Base-by-base conservation (phyloP, 148 eudicot genomes). In the Spergularia marina region DNA sequence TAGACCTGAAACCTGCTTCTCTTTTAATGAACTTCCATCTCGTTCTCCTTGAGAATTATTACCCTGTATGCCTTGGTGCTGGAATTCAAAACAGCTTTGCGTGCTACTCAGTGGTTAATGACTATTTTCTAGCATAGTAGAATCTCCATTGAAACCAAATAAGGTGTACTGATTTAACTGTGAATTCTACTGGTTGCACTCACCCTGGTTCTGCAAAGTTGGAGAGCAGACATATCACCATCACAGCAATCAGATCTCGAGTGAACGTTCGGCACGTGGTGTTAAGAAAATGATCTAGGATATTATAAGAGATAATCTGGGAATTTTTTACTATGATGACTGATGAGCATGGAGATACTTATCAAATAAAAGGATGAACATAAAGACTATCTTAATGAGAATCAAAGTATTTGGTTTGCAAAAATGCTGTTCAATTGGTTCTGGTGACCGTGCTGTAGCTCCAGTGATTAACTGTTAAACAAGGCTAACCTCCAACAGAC, bases 31-130 rank as follows among this genome's bases (percentile, higher is more conserved):
- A 16, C 34, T 36, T 73, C 15, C 5, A 18, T n/a, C 53, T 23
- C 12, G 9, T 47, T 30, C 25, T 65, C 36, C 6, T 64, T 51
- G 20, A 13, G 18, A 20, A 12, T 64, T 15, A 44, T 57, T 21
- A 65, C 20, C 57, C 47, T 66, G 76, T 40, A 71, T 75, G 53
- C 36, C 41, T 49, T 34, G 74, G 15, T 63, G 56, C 30, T 68
- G 36, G 39, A 68, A 49, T 23, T 20, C 56, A 51, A 23, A 68
- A 68, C 21, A 11, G n/a, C 71, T 68, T 23, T 68, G 4, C 56
- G 20, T 16, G n/a, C 55, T 51, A 44, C 20, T 1, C 71, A 21
- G 3, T 18, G 34, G 34, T 16, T 18, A 47, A 44, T 47, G 30
- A 13, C 36, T 49, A 21, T n/a, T 44, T 44, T 9, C 49, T 44